phyloP scores from a whole-genome alignment of 169 alveolate species.

The Plasmodium blacklocki region DNA sequence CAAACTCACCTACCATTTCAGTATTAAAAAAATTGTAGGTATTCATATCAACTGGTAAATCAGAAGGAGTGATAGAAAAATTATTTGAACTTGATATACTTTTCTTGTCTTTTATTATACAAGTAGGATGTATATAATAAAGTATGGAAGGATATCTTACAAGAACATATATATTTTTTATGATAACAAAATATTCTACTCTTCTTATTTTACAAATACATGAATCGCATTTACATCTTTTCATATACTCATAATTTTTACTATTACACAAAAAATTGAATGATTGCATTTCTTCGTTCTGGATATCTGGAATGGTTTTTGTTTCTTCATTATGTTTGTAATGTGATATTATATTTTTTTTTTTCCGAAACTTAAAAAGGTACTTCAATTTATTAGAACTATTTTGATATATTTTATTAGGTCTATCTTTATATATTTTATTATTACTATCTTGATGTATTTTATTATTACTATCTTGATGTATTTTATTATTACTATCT shows the following conservation, averaged over 20 bases:
- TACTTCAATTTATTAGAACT: no score
- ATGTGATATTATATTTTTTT: no score
- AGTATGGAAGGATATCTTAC: constrained; percentile 57
- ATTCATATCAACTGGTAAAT: not conserved
- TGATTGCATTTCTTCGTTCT: constrained; percentile 9
- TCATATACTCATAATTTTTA: constrained; percentile 54
- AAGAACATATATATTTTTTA: constrained; percentile 45
- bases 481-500: no score
- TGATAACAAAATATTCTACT: constrained; percentile 62
- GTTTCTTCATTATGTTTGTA: not conserved
- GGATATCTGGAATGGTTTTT: not conserved
- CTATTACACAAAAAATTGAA: constrained; percentile 3
- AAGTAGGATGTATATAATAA: constrained; percentile 67
- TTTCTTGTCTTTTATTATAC: not conserved
- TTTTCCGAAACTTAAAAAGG: no score
- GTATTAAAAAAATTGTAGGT: not conserved
- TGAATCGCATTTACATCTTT: constrained; percentile 49
- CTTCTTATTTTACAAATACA: constrained; percentile 64
- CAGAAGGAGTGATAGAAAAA: not conserved
- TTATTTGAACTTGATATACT: not conserved
- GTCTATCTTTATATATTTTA: no score
- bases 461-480: no score
- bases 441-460: no score
- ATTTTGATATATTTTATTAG: no score
- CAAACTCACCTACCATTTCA: not conserved